Conservation (phyloP, 768 basidiomycete species). For the Trichaptum fuscoviolaceum region DNA sequence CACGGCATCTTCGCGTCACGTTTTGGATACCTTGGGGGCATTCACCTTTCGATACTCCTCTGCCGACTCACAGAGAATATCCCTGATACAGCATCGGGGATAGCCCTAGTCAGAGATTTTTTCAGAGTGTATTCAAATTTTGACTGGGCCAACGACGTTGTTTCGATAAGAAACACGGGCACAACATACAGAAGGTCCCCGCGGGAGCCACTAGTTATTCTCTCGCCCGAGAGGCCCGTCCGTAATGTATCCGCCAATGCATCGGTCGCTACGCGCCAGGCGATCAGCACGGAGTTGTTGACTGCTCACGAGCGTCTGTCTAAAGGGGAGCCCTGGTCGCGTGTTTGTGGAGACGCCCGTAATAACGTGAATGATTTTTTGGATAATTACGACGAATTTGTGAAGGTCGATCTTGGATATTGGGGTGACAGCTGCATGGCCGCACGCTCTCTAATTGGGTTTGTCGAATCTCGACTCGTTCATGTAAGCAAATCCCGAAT, state of each 20-base stretch:
- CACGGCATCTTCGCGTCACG: slow-evolving; percentile 16
- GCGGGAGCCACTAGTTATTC: slow-evolving; percentile 17
- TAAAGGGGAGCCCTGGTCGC: slow-evolving; percentile 9
- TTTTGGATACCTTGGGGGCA: slow-evolving; percentile 20
- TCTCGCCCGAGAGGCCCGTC: slow-evolving; percentile 16
- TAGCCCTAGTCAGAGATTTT: slow-evolving; percentile 16
- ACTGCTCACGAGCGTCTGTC: slow-evolving; percentile 2
- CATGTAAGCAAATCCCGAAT: slow-evolving; percentile 11
- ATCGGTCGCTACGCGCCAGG: slow-evolving; percentile 6
- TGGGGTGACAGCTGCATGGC: slow-evolving; percentile 18
- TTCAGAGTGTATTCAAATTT: slow-evolving; percentile 15
- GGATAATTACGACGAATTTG: slow-evolving; percentile 10
- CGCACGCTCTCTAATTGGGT: slow-evolving; percentile 17
- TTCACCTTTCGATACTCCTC: slow-evolving; percentile 19
- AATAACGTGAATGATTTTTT: slow-evolving; percentile 11
- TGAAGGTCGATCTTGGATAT: slow-evolving; percentile 17
- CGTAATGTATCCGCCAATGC: slow-evolving; percentile 16
- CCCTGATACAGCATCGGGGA: slow-evolving; percentile 5
- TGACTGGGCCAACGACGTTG: slow-evolving; percentile 16
- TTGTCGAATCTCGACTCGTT: slow-evolving; percentile 18
- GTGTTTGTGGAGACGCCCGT: slow-evolving; percentile 11
- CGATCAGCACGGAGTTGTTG: slow-evolving; percentile 8
- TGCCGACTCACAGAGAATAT: slow-evolving; percentile 10
- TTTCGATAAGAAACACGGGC: slow-evolving; percentile 9
- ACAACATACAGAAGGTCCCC: slow-evolving; percentile 9